Percentiles rank a stretch among this genome's conserved stretches.
phyloP scores from a whole-genome alignment of 2,329 filamentous ascomycete genomes.

The Aspergillus niger region DNA sequence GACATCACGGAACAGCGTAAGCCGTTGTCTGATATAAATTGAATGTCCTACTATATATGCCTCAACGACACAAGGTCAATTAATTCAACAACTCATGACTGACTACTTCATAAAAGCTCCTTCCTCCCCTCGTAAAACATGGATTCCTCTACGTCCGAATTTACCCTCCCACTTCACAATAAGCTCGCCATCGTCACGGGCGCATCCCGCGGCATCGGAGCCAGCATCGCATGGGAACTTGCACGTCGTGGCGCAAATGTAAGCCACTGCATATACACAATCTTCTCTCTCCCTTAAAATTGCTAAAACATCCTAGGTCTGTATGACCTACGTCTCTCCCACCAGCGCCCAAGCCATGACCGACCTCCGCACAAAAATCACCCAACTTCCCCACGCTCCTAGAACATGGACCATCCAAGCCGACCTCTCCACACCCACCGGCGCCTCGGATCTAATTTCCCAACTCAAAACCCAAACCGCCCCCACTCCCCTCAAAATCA shows the following conservation, averaged over 20 bases:
- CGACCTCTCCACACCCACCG: slow-evolving; percentile 2
- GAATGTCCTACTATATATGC: neutral
- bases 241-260: slow-evolving; percentile 7
- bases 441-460: neutral
- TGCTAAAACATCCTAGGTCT: neutral
- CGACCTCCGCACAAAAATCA: neutral
- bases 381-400: neutral
- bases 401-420: neutral
- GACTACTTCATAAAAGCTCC: neutral
- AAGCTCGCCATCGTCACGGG: slow-evolving; percentile 12
- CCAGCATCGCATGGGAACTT: neutral
- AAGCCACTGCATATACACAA: no score
- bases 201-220: slow-evolving; percentile 10
- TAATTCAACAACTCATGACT: neutral
- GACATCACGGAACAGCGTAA: neutral
- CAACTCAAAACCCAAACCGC: neutral
- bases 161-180: neutral
- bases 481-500: neutral
- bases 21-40: neutral
- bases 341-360: neutral
- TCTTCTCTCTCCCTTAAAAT: fast-evolving
- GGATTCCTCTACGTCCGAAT: neutral
- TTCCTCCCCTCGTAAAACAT: neutral
- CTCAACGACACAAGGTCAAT: neutral
- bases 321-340: slow-evolving; percentile 1